A percentile compares a stretch with the other conserved stretches of the same genome.
Conservation (phyloP, 2,329 filamentous ascomycete genomes). For the Capronia coronata region DNA sequence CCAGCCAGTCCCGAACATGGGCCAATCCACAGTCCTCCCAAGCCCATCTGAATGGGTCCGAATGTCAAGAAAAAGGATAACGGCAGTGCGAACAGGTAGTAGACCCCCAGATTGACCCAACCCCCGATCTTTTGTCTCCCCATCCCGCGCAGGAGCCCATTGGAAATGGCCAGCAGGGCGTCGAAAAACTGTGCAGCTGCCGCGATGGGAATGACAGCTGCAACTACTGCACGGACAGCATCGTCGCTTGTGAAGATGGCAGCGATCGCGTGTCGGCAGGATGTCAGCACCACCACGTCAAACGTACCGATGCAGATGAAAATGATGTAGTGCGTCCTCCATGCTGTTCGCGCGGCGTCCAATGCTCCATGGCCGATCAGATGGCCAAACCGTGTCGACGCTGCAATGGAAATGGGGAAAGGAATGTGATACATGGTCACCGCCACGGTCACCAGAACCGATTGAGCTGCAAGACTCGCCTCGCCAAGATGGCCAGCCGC, state of each 20-base stretch:
- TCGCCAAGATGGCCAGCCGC: constrained; percentile 64
- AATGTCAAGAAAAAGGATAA: constrained; percentile 66
- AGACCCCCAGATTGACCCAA: constrained; percentile 68
- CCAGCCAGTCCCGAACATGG: constrained; percentile 60
- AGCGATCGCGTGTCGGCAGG: constrained; percentile 61
- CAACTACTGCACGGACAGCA: constrained; percentile 56
- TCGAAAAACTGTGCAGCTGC: constrained; percentile 79
- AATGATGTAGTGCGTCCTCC: constrained; percentile 59
- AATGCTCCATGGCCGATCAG: constrained; percentile 72
- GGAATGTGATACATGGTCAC: constrained; percentile 78
- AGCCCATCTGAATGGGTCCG: constrained; percentile 57
- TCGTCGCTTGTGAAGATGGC: constrained; percentile 61
- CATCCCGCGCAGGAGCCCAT: constrained; percentile 70
- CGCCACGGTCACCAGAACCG: constrained; percentile 67
- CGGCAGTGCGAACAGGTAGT: constrained; percentile 72
- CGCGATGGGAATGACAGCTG: constrained; percentile 61
- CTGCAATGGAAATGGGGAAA: constrained; percentile 74
- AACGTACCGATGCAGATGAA: constrained; percentile 60
- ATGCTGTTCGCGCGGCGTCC: constrained; percentile 65
- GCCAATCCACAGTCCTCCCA: constrained; percentile 68
- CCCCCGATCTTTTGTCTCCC: constrained; percentile 76
- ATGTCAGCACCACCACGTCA: constrained; percentile 60
- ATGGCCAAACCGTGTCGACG: constrained; percentile 74
- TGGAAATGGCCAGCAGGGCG: constrained; percentile 62
- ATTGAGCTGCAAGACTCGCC: constrained; percentile 70